Evolutionary conservation across 2,329 filamentous ascomycete genomes (phyloP), one percentile per base, ranked within the genome.

Genomic region (Aspergillus carbonarius): DNA sequence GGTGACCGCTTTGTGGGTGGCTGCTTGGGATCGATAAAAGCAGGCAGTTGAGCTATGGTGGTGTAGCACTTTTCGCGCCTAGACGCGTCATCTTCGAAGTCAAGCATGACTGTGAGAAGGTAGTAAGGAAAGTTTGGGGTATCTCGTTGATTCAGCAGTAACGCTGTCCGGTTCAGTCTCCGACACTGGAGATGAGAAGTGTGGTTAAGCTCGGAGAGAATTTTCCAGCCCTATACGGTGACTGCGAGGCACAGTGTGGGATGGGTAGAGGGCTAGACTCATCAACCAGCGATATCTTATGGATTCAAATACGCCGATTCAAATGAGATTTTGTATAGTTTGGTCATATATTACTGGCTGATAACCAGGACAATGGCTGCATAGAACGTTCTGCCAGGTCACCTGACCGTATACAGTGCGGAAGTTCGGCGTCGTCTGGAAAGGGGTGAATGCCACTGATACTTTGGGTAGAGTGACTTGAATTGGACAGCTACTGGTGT

Each of bases 1-100:
- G 92, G 93, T 66, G 90, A 87, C 68, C 86, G 88, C 70, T 89
- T 93, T 5, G 79, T 80, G 1, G 92, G 88, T 30, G 85, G 82
- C 68, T 92, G 88, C 58, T 84, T 82, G 5, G 86, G 82, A 72
- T 96, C 86, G 46, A 93, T 79, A 75, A 91, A 88, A 30, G 81
- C 79, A 25, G 82, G 79, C 72, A 93, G 84, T 12, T 81, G 79
- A 40, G 86, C 86, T 68, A 90, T 85, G 0, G 88, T 90, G 63
- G 91, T 87, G 73, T 85, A 88, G 74, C 90, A 93, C 82, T 89
- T 95, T 55, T 79, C 75, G 57, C 68, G 72, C 55, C 66, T 62
- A 8, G 74, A 72, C 57, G 69, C 67, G 51, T 72, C 67, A 47
- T 77, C 74, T 5, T 73, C 68, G 54, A 81, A 76, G 58, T 76